Evolutionary conservation across 2,329 filamentous ascomycete genomes (phyloP), one percentile per base, ranked within the genome.

Genomic region (Ramichloridium luteum): DNA sequence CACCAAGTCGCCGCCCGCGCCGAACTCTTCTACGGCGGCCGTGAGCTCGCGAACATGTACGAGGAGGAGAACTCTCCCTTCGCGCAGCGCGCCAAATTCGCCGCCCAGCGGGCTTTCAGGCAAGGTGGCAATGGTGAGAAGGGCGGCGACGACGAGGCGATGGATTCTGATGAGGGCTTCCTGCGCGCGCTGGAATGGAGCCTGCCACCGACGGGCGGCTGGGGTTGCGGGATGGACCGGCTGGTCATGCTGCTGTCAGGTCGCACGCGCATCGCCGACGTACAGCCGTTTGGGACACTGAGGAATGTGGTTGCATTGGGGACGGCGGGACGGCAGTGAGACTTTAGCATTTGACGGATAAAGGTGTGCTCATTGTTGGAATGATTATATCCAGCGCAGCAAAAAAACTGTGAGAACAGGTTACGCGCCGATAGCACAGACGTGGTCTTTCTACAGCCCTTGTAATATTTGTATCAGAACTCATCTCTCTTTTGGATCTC

Each of bases 41-140:
- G 74, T 33, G 90, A 98, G 53, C 68, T 93, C 17, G 83, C 88
- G 38, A 98, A 98, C 57, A 92, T 88, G 64, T 98, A 98, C 56
- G 90, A 98, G 56, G 90, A 98, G 59, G 90, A 98, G 55, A 98
- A 98, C 56, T 81, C 83, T 31, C 90, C 90, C 0, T 76, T 80
- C 32, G 80, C 79, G 47, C 90, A 98, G 60, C 70, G 81, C 27
- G 67, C 71, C 34, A 98, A 98, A 57, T 85, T 98, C 42, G 58
- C 74, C 28, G 68, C 69, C 40, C 74, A 77, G 48, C 37, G 57
- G 5, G 46, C 51, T 12, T 53, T 50, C 9, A 45, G 53, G 5
- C 8, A n/a, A 8, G 20, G n/a, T 8, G 8, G 8, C n/a, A n/a
- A 8, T n/a, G 20, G 20, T n/a, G 57, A 55, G 13, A 50, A 48